Evolutionary conservation across 352 stramenopile genomes (phyloP).

Genomic region (Globisporangium okanoganense): DNA sequence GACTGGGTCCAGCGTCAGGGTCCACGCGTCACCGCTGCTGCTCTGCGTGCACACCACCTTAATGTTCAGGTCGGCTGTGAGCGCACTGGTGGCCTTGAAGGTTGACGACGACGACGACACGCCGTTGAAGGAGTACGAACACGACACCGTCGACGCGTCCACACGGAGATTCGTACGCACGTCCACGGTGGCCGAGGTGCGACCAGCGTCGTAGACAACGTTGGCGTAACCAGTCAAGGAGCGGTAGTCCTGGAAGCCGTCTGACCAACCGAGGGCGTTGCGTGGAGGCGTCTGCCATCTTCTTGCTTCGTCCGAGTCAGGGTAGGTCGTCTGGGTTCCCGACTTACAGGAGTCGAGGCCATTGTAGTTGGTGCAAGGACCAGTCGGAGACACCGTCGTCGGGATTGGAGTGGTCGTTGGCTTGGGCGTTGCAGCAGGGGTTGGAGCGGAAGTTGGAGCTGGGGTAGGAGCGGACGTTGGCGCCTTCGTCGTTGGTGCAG

Average conservation of each 20-base stretch:
- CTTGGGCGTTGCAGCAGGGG: constrained; percentile 20
- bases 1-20: constrained; percentile 43
- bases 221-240: constrained; percentile 40
- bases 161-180: constrained; percentile 19
- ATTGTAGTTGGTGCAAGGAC: constrained; percentile 33
- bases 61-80: constrained; percentile 32
- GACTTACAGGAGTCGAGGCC: constrained; percentile 26
- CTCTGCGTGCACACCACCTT: constrained; percentile 22
- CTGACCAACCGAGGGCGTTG: constrained; percentile 26
- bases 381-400: constrained; percentile 19
- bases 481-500: too few relatives aligned
- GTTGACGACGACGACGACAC: constrained; percentile 17
- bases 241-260: constrained; percentile 42
- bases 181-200: constrained; percentile 33
- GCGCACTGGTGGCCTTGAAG: constrained; percentile 19
- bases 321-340: constrained; percentile 19
- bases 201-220: constrained; percentile 30
- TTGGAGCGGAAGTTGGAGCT: constrained; percentile 1
- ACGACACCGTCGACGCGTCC: constrained; percentile 15
- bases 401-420: constrained; percentile 12
- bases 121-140: constrained; percentile 39
- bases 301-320: constrained; percentile 24
- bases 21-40: constrained; percentile 19
- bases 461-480: too few relatives aligned
- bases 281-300: constrained; percentile 50